Evolutionary conservation across 257 asterid species (phyloP).

Genomic region (Salvia miltiorrhiza): DNA sequence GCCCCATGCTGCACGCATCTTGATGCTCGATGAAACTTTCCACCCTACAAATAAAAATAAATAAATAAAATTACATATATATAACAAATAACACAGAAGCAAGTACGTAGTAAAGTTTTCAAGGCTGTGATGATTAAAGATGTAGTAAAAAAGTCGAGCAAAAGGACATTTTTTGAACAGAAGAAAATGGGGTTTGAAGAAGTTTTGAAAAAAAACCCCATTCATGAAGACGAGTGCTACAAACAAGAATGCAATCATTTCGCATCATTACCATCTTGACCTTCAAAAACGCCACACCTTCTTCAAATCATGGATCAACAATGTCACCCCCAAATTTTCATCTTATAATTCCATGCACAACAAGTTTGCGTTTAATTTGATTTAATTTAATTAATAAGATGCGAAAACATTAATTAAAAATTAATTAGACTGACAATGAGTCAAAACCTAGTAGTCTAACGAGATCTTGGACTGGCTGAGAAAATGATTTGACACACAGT

Average conservation of each 20-base stretch:
- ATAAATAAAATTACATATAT: no score
- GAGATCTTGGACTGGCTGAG: slow-evolving; percentile 26
- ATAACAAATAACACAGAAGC: background rate
- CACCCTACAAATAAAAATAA: slow-evolving; percentile 31
- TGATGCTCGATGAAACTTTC: slow-evolving; percentile 86
- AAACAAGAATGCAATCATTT: slow-evolving; percentile 24
- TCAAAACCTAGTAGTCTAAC: slow-evolving; percentile 36
- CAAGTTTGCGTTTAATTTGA: background rate
- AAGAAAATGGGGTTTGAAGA: slow-evolving; percentile 15
- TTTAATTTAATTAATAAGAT: background rate
- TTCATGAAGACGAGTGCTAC: slow-evolving; percentile 14
- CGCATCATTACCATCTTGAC: slow-evolving; percentile 31
- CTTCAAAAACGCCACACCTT: background rate
- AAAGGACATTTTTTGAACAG: slow-evolving; percentile 22
- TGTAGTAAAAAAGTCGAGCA: slow-evolving; percentile 34
- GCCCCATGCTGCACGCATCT: slow-evolving; percentile 54
- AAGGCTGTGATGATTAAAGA: slow-evolving; percentile 26
- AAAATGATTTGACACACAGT: slow-evolving; percentile 35
- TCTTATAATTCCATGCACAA: slow-evolving; percentile 17
- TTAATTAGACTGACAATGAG: slow-evolving; percentile 3
- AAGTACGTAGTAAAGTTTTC: background rate
- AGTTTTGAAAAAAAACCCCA: slow-evolving; percentile 14
- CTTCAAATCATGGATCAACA: background rate
- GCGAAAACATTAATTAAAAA: background rate
- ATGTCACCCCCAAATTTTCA: slow-evolving; percentile 3